A percentile compares a stretch with the other conserved stretches of the same genome.
These are phyloP conservation scores for Melampsora americana DNA, from an alignment of 1,284 basidiomycete genomes.

Conservation along the genomic window DNA sequence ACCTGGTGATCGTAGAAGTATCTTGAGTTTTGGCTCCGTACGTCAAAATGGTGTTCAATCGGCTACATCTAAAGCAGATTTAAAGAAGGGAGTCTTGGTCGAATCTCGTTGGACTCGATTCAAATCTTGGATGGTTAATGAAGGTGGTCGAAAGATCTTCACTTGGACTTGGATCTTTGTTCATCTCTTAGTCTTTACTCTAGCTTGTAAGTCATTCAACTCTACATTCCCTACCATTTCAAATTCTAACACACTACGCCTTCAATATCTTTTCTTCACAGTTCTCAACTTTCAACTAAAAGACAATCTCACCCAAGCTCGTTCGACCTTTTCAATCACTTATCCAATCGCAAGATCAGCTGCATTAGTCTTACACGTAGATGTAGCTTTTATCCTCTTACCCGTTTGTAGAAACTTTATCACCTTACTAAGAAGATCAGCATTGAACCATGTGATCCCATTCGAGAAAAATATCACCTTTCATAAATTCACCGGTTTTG, in stretches of 20 bases:
- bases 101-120: conserved; percentile 51
- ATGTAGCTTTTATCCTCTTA: conserved; percentile 82
- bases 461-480: conserved; percentile 50
- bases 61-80: conserved; percentile 29
- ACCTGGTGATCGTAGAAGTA: background rate
- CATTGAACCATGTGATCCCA: conserved; percentile 77
- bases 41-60: conserved; percentile 51
- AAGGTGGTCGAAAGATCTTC: conserved; percentile 57
- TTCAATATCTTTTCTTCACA: background rate
- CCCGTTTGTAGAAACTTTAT: conserved; percentile 88
- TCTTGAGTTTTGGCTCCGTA: conserved; percentile 46
- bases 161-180: conserved; percentile 22
- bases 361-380: conserved; percentile 78
- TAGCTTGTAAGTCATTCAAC: conserved; percentile 12
- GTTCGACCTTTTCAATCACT: conserved; percentile 44
- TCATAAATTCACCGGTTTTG: conserved; percentile 82
- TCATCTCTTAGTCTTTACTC: conserved; percentile 1
- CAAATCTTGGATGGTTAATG: conserved; percentile 82
- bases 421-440: conserved; percentile 73
- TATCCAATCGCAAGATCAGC: conserved; percentile 72
- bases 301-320: conserved; percentile 49
- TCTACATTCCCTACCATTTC: conserved; percentile 54
- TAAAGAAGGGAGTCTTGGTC: conserved; percentile 23
- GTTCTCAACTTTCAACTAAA: background rate
- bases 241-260: conserved; percentile 1